Evolutionary conservation across 352 stramenopile genomes (phyloP), one percentile per base, ranked within the genome.

Genomic region (Pythium aphanidermatum): DNA sequence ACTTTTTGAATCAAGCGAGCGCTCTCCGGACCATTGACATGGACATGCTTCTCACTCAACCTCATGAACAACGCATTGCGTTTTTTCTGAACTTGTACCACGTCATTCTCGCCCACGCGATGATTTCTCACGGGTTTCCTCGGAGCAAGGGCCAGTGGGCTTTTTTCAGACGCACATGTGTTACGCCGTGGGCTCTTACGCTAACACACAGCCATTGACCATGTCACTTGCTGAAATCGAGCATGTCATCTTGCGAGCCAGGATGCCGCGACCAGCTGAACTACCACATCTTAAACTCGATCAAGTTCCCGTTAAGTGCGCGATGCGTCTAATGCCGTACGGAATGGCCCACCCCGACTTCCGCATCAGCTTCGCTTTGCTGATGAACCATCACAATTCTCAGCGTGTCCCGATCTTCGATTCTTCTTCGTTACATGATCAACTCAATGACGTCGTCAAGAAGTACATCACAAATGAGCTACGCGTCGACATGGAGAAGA

Each of bases 21-120:
- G 60, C 60, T 4, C 34, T 93, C 9, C 70, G 78, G 17, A 50
- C 28, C 10, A 57, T 90, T 34, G 65, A 93, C 42, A 39, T 91
- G 23, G n/a, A 64, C 8, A 25, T 47, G 0, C 30, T 89, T 2
- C 52, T 83, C 14, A 30, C 44, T 9, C 14, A 60, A 38, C 70
- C 61, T 4, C 74, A 91, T 20, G 81, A 93, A 55, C 62, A 84
- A 14, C 70, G 83, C 16, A 34, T 91, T 1, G 51, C 69, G 7
- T 89, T 93, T 34, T 91, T 83, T 34, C 55, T 93, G 37, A 93
- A 93, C 46, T 32, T 93, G 42, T 89, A 87, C 34, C 76, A 91
- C 37, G 62, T 65, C 1, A 53, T 93, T n/a, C 50, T 88, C 2
- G 74, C 76, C 5, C 81, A 93, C 42, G 78, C 76, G 10, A 85